Evolutionary conservation across 805 yeast genomes (phyloP), one percentile per base, ranked within the genome.

Genomic region (Zygosaccharomyces bisporus): DNA sequence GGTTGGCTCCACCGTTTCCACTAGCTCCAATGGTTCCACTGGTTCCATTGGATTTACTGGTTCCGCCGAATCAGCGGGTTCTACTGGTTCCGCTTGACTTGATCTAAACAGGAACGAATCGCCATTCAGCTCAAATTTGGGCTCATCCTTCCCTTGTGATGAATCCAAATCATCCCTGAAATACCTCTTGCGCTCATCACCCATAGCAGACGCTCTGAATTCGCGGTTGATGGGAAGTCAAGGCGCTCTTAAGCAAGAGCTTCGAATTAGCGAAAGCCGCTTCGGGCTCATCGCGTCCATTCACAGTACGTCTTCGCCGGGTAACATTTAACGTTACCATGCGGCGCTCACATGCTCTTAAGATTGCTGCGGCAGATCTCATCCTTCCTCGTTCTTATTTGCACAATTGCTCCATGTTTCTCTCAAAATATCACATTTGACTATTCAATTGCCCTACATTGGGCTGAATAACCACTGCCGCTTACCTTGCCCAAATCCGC

Each of bases 121-220:
- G 4, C 52, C 48, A 13, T 54, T 51, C 14, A 40, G 33, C 19
- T 47, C 41, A 21, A 52, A 44, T 23, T 41, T 39, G 8, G 37
- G 46, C 9, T 6, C 41, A 19, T 33, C 24, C 31, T 38, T 46
- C 21, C 53, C 55, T 25, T 50, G 45, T 3, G 58, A 54, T 7
- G 58, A 54, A 25, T 61, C 66, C 17, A 61, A 45, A 14, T 59
- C 66, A 39, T 61, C 66, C 23, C 47, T 49, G 39, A 61, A 61
- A 39, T 59, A 61, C 30, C 66, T 37, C 30, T 50, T 57, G 27
- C 54, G 58, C 27, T 48, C 50, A 27, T 41, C 45, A n/a, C 24
- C 32, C 40, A 37, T 37, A n/a, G 10, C 23, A 37, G 21, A 17
- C 33, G 21, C 24, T 25, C 31, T 27, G 14, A 3, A 12, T 27